Conservation (phyloP, 495 filamentous ascomycete genomes). For the Gamarada debralockiae region DNA sequence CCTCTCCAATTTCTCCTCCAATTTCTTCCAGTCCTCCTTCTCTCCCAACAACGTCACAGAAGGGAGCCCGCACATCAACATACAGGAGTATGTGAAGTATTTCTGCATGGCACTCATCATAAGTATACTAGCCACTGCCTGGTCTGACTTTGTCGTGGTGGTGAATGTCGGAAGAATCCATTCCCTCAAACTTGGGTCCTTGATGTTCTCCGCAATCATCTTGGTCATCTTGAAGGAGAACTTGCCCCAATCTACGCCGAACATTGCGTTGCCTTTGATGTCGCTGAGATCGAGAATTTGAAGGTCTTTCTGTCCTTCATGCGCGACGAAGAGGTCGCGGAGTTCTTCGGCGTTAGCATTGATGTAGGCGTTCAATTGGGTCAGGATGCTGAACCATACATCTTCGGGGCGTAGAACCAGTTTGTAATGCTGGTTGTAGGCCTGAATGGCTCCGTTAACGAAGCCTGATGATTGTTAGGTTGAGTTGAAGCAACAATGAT, state of each 20-base stretch:
- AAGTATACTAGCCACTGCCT: conserved; percentile 36
- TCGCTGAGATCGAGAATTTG: conserved; percentile 31
- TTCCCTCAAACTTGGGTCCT: conserved; percentile 30
- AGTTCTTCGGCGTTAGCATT: conserved; percentile 44
- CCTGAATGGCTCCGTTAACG: conserved; percentile 43
- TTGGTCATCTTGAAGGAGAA: conserved; percentile 38
- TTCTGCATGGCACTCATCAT: conserved; percentile 45
- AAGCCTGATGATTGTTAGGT: conserved; percentile 44
- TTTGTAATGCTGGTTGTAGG: conserved; percentile 52
- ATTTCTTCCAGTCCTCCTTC: neutral
- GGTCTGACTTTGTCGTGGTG: conserved; percentile 39
- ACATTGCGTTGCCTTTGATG: conserved; percentile 20
- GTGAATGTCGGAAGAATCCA: conserved; percentile 44
- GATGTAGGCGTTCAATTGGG: conserved; percentile 50
- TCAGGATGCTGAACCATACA: conserved; percentile 56
- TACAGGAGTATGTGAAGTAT: conserved; percentile 39
- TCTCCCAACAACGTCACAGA: conserved; percentile 26
- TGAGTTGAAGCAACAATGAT: neutral
- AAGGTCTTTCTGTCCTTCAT: conserved; percentile 42
- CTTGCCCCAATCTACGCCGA: conserved; percentile 35
- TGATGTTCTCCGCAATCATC: conserved; percentile 31
- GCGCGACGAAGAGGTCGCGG: conserved; percentile 37
- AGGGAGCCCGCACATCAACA: conserved; percentile 37
- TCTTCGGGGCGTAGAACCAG: conserved; percentile 57
- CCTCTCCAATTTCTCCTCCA: neutral